Evolutionary conservation across 192 early-diverging fungal genomes (phyloP).

Genomic region (Pecoramyces ruminantium): DNA sequence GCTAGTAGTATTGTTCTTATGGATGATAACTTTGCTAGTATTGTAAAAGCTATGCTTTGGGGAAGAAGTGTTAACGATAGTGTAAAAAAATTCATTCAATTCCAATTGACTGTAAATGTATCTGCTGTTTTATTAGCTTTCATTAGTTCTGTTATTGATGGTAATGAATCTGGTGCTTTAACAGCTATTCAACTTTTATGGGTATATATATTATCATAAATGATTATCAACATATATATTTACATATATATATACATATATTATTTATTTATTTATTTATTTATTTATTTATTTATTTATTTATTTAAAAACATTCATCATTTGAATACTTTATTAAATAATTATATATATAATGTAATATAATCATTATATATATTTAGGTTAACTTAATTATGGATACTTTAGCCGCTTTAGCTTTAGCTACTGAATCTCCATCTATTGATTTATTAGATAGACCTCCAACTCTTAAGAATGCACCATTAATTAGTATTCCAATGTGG

Average conservation of each 20-base stretch:
- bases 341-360: no score
- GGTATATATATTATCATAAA: no score
- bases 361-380: background rate
- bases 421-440: conserved; percentile 74
- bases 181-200: conserved; percentile 84
- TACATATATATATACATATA: no score
- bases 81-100: conserved; percentile 75
- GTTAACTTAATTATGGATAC: conserved; percentile 87
- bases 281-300: no score
- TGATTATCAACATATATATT: no score
- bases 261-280: no score
- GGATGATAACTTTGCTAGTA: conserved; percentile 79
- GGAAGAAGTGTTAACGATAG: conserved; percentile 65
- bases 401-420: conserved; percentile 77
- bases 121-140: conserved; percentile 58
- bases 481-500: conserved; percentile 80
- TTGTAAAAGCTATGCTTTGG: conserved; percentile 65
- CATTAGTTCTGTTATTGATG: conserved; percentile 41
- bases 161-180: conserved; percentile 52
- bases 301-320: no score
- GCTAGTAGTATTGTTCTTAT: conserved; percentile 68
- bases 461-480: conserved; percentile 44
- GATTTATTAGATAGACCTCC: conserved; percentile 69
- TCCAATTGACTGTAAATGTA: conserved; percentile 72
- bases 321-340: no score